Evolutionary conservation across 129 eudicot genomes (phyloP).

Genomic region (Cynara cardunculus): DNA sequence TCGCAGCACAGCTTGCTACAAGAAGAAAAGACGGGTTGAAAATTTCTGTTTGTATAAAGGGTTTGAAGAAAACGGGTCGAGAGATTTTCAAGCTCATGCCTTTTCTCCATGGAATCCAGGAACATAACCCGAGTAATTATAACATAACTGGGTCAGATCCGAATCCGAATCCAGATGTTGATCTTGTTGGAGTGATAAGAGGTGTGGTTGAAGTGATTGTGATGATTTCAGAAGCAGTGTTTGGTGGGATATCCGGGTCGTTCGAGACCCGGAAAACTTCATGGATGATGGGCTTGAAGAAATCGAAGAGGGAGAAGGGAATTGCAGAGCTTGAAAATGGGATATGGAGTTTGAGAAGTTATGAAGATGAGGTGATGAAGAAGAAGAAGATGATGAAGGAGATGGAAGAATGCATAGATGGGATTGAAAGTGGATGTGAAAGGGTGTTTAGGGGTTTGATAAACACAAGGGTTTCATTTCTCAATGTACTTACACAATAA

Average conservation of each 20-base stretch:
- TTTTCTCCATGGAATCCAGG: conserved; percentile 28
- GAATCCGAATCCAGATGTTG: conserved; percentile 23
- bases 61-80: conserved; percentile 44
- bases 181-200: conserved; percentile 40
- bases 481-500: conserved; percentile 69
- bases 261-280: conserved; percentile 34
- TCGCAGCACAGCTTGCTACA: conserved; percentile 54
- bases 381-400: conserved; percentile 58
- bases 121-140: conserved; percentile 8
- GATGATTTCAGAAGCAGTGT: conserved; percentile 45
- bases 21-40: conserved; percentile 49
- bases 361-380: conserved; percentile 39
- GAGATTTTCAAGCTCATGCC: conserved; percentile 49
- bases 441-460: conserved; percentile 78
- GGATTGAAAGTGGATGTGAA: conserved; percentile 66
- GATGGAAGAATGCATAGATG: conserved; percentile 61
- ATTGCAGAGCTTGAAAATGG: conserved; percentile 51
- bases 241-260: conserved; percentile 46
- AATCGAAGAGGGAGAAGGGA: conserved; percentile 38
- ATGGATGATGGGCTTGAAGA: conserved; percentile 40
- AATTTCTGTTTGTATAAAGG: conserved; percentile 33
- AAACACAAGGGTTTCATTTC: conserved; percentile 72
- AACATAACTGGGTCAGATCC: conserved; percentile 17
- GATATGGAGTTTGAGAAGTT: conserved; percentile 42
- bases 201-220: conserved; percentile 43